A percentile compares a stretch with the other conserved stretches of the same genome.
Evolutionary conservation across 2,329 filamentous ascomycete species (phyloP).

Genomic region (Cytospora schulzeri): DNA sequence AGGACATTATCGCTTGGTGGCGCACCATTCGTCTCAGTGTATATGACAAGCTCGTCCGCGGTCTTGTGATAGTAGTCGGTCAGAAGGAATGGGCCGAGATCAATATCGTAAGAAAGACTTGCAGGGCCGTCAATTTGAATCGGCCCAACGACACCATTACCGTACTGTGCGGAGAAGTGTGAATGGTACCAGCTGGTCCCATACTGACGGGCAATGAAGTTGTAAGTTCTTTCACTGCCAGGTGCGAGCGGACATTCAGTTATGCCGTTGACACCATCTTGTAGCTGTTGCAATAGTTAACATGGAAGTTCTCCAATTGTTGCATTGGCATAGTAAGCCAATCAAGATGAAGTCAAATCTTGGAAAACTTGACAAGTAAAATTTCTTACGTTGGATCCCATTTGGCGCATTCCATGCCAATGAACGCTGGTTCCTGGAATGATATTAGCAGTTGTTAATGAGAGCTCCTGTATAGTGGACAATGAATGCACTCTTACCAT

Average conservation of each 20-base stretch:
- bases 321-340: neutral
- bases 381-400: conserved; percentile 37
- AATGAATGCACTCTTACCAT: conserved; percentile 33
- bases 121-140: conserved; percentile 52
- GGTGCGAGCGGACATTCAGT: conserved; percentile 47
- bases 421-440: conserved; percentile 45
- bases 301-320: neutral
- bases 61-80: conserved; percentile 52
- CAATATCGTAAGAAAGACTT: conserved; percentile 51
- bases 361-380: neutral
- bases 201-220: conserved; percentile 43
- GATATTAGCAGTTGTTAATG: conserved; percentile 6
- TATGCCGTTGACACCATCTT: conserved; percentile 49
- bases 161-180: conserved; percentile 49
- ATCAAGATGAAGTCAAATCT: neutral
- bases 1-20: conserved; percentile 45
- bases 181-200: conserved; percentile 49
- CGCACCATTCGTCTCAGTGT: conserved; percentile 32
- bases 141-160: conserved; percentile 51
- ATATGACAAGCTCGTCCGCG: conserved; percentile 35
- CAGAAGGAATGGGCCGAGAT: conserved; percentile 52
- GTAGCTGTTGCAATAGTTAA: conserved; percentile 32
- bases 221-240: conserved; percentile 39
- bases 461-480: neutral
- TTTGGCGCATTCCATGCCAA: conserved; percentile 53